A percentile compares a stretch with the other conserved stretches of the same genome.
These are phyloP conservation scores for Amauroascus verrucosus DNA, from an alignment of 2,329 filamentous ascomycete genomes.

Conservation along the genomic window DNA sequence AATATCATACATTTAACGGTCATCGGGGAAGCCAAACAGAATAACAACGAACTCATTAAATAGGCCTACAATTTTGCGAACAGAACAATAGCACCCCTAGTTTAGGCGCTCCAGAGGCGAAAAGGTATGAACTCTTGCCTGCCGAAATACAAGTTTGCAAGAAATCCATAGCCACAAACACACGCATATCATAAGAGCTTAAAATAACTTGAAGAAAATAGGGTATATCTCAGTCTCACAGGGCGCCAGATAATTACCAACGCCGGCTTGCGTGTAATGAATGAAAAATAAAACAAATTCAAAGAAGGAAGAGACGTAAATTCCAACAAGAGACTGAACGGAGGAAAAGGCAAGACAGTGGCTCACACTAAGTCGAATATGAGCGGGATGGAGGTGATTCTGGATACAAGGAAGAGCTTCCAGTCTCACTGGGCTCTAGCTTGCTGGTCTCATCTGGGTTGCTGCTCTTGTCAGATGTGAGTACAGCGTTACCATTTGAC, in stretches of 20 bases:
- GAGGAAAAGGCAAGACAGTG: background rate
- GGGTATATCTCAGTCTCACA: constrained; percentile 10
- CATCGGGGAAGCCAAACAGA: background rate
- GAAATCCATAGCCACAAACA: background rate
- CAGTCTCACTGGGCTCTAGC: constrained; percentile 12
- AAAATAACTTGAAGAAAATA: background rate
- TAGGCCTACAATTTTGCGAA: background rate
- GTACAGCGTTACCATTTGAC: constrained; percentile 25
- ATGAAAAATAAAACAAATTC: constrained; percentile 5
- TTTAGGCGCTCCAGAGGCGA: background rate
- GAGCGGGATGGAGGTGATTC: constrained; percentile 9
- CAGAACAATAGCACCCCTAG: background rate
- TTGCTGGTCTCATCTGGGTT: constrained; percentile 16
- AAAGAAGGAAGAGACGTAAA: constrained; percentile 13
- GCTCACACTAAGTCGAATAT: constrained; percentile 2
- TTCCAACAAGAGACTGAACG: constrained; percentile 4
- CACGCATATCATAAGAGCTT: background rate
- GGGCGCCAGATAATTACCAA: background rate
- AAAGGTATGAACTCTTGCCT: background rate
- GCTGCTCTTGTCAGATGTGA: background rate
- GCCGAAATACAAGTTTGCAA: background rate
- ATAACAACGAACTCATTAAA: background rate
- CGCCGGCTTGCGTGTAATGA: constrained; percentile 3
- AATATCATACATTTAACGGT: background rate
- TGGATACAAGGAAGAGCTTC: constrained; percentile 10